Percentiles rank a stretch among this genome's conserved stretches.
Conservation (phyloP, 1,139 yeast species). For the Hansenula lynferdii region DNA sequence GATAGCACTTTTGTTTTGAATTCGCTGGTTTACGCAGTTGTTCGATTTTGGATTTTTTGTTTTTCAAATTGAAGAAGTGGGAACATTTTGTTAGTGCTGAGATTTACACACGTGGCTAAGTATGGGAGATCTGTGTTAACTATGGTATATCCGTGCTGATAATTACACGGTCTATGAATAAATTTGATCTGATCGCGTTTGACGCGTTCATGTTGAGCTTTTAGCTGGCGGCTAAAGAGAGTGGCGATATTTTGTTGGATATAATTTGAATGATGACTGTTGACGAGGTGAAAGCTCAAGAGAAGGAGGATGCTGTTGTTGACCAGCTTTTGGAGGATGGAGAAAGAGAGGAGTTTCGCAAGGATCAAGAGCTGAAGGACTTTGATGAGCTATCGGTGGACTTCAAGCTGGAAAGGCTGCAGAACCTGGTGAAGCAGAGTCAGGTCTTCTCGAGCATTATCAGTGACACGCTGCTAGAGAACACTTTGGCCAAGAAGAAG, state of each 20-base stretch:
- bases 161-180: too few relatives aligned
- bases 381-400: conserved; percentile 38
- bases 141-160: not conserved
- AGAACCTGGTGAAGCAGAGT: conserved; percentile 74
- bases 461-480: conserved; percentile 64
- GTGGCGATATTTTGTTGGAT: too few relatives aligned
- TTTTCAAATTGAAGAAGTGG: not conserved
- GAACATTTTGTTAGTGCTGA: conserved; percentile 8
- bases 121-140: too few relatives aligned
- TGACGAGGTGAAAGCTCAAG: conserved; percentile 20
- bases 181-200: too few relatives aligned
- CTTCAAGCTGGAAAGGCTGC: conserved; percentile 54
- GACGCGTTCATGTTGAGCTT: too few relatives aligned
- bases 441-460: conserved; percentile 81
- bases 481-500: conserved; percentile 28
- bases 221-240: too few relatives aligned
- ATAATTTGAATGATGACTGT: conserved; percentile 26
- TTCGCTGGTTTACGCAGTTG: not conserved
- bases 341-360: conserved; percentile 6
- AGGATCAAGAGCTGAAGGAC: conserved; percentile 31
- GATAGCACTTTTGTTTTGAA: not conserved
- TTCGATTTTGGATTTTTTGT: not conserved
- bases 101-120: conserved; percentile 8
- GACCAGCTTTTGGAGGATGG: conserved; percentile 20
- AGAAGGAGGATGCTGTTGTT: conserved; percentile 19